Base-by-base conservation (phyloP, 2,329 filamentous ascomycete species). In the Aspergillus nomiae region DNA sequence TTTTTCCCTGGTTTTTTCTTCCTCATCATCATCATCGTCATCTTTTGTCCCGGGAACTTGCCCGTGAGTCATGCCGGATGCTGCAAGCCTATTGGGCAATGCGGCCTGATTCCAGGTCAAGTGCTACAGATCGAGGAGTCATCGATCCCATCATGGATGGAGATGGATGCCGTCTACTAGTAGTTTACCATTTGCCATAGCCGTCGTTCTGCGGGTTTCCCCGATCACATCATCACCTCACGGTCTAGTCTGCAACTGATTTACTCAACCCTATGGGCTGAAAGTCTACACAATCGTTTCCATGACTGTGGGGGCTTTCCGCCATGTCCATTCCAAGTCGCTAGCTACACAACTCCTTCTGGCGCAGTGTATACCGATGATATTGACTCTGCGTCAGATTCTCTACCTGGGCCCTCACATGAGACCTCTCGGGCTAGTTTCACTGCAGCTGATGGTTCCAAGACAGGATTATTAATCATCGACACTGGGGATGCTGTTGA, bases 321-420 rank as follows among this genome's bases (percentile, higher is more conserved):
- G 38, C 38, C 19, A 19, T 41, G 19, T 10, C 38, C 38, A 41
- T n/a, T 41, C 38, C 19, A n/a, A 41, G 7, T n/a, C 16, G 16
- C 38, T 41, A 10, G 4, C 55, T 28, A 56, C n/a, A 38, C 28
- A 9, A 28, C 63, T 30, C 48, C 63, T 43, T 73, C 71, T 10
- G 63, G 62, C 2, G 72, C 73, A 48, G 73, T 74, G 54, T 70
- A 73, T 24, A 72, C 66, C 26, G 70, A 72, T 45, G 65, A 65
- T 36, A 68, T 63, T 7, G 71, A 73, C 9, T 67, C 68, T 14
- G 64, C 55, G 50, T 73, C 71, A 34, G 55, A 32, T 36, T 55
- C 60, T 60, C 59, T 55, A 9, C 41, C 8, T 21, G 12, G 38
- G 46, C n/a, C 2, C 36, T 50, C 38, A 36, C 24, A 26, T 12